phyloP scores from a whole-genome alignment of 2,329 filamentous ascomycete genomes.

The Epicoccum nigrum region DNA sequence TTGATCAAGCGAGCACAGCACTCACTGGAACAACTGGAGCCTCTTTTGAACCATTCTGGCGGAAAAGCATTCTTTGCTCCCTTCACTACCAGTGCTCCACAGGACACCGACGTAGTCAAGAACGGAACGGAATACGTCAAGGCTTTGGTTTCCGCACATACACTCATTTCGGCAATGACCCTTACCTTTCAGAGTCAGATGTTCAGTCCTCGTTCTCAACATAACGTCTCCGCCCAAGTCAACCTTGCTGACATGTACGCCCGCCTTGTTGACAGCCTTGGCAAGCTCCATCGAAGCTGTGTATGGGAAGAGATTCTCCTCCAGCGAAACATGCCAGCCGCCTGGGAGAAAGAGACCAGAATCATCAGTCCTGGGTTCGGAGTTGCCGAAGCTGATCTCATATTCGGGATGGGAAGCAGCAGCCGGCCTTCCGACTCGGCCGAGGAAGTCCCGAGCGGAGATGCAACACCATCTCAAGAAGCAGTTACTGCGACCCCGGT shows the following conservation, averaged over 20 bases:
- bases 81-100: slow-evolving; percentile 53
- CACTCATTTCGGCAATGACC: slow-evolving; percentile 75
- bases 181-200: slow-evolving; percentile 72
- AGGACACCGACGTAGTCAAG: slow-evolving; percentile 48
- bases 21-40: slow-evolving; percentile 70
- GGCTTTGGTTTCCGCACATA: slow-evolving; percentile 76
- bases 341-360: slow-evolving; percentile 62
- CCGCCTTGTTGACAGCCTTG: slow-evolving; percentile 74
- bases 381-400: slow-evolving; percentile 48
- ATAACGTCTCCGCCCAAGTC: slow-evolving; percentile 72
- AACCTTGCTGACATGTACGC: slow-evolving; percentile 87
- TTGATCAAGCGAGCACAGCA: slow-evolving; percentile 75
- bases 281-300: slow-evolving; percentile 77
- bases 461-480: slow-evolving; percentile 19
- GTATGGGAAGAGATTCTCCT: slow-evolving; percentile 85
- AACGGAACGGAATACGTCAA: slow-evolving; percentile 80
- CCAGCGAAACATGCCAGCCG: slow-evolving; percentile 72
- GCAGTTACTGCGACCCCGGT: slow-evolving; percentile 10
- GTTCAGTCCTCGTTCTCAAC: slow-evolving; percentile 67
- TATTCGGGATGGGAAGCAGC: slow-evolving; percentile 43
- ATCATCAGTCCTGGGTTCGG: slow-evolving; percentile 50
- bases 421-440: slow-evolving; percentile 25
- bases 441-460: slow-evolving; percentile 24
- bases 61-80: slow-evolving; percentile 71
- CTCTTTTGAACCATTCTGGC: slow-evolving; percentile 63